Evolutionary conservation across 2,329 filamentous ascomycete genomes (phyloP).

Genomic region (Aspergillus sp.): DNA sequence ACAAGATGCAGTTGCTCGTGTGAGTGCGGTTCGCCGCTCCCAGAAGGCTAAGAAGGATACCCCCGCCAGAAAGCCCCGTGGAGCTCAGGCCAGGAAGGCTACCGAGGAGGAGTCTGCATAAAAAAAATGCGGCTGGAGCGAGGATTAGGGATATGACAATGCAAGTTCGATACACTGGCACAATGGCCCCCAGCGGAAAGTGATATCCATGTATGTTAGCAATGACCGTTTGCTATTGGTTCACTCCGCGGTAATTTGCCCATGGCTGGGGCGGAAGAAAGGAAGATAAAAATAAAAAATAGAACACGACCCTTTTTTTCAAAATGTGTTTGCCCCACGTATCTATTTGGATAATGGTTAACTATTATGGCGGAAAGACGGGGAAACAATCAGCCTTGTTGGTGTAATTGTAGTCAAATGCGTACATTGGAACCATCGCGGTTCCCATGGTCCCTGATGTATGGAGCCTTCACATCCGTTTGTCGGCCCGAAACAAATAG

Average conservation of each 20-base stretch:
- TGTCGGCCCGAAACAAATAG: slow-evolving; percentile 26
- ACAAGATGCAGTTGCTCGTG: slow-evolving; percentile 76
- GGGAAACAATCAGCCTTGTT: slow-evolving; percentile 21
- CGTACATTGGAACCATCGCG: not conserved
- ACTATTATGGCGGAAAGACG: not conserved
- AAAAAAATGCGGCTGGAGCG: slow-evolving; percentile 17
- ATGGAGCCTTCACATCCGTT: slow-evolving; percentile 14
- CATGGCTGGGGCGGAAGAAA: slow-evolving; percentile 13
- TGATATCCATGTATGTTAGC: slow-evolving; percentile 34
- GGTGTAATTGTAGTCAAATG: not conserved
- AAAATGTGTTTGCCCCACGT: not conserved
- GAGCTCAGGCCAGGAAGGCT: slow-evolving; percentile 74
- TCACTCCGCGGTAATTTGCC: slow-evolving; percentile 9
- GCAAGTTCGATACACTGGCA: slow-evolving; percentile 18
- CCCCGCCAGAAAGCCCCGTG: slow-evolving; percentile 72
- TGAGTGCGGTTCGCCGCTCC: slow-evolving; percentile 77
- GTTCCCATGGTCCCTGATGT: not conserved
- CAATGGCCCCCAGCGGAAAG: slow-evolving; percentile 26
- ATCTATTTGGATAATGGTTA: not conserved
- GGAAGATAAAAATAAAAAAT: slow-evolving; percentile 16
- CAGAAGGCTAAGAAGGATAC: slow-evolving; percentile 76
- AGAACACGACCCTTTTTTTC: slow-evolving; percentile 5
- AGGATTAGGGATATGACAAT: slow-evolving; percentile 13
- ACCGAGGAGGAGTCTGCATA: slow-evolving; percentile 41
- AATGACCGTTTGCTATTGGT: slow-evolving; percentile 17